Evolutionary conservation across 306 rosid species (phyloP), one percentile per base, ranked within the genome.

Genomic region (Cyclanthera cordifolia): DNA sequence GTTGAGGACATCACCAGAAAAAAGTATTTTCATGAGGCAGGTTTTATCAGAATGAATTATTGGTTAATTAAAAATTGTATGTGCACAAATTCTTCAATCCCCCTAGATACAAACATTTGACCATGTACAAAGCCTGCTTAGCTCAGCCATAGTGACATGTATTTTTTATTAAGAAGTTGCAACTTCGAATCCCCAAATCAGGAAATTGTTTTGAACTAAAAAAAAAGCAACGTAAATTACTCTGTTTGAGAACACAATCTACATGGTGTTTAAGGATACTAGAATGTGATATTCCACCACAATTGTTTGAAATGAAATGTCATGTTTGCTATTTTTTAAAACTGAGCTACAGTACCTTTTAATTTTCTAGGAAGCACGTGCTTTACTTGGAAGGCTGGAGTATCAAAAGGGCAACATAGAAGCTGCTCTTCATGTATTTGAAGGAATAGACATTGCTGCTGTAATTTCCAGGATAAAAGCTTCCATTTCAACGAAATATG

Each of bases 371-470:
- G 97, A 92, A 82, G 97, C 97, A 69, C 87, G 97, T 78, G 97
- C 97, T 58, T 79, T 92, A 64, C 77, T 92, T 19, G 97, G 97
- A 84, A 87, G 95, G 73, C 92, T 92, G 2, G 97, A 92, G 81
- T 92, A 87, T 77, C 97, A 89, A 64, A 89, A 82, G 72, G 97
- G 97, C 24, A 82, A 89, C 73, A 79, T 46, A 13, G 92, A 89
- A 84, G 97, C 83, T 78, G 96, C 97, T 45, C 96, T 92, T 76
- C 96, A 87, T 68, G 96, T 92, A 28, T 89, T 92, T 83, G 93
- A 87, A 82, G 97, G 97, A 79, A 92, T 92, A 70, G 95, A 92
- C 74, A 87, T 85, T 71, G 80, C 81, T 73, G 78, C 90, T 55
- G 86, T 92, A 72, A 68, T 79, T 83, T 87, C 96, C 30, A 85